Evolutionary conservation across 108 stramenopile genomes (phyloP), one percentile per base, ranked within the genome.

Genomic region (Skeletonema grethae): DNA sequence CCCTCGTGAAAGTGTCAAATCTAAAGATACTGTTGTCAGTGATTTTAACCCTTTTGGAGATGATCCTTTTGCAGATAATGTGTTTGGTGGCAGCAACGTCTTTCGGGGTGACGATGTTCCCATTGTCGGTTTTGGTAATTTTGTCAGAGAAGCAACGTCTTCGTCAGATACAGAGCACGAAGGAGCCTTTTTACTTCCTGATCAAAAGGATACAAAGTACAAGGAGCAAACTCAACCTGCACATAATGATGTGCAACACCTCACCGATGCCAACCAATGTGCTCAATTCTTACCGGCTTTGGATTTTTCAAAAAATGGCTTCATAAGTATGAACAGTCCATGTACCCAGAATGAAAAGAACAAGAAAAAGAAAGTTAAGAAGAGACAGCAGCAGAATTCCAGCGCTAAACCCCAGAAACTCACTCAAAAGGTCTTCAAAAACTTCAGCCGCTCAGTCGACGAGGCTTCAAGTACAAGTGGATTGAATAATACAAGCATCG

Each of bases 211-310:
- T 65, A 32, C 28, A 35, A 64, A 38, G 69, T 58, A 28, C 62
- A 31, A 35, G 50, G 18, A 29, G 38, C 34, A 63, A 12, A 36
- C 63, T 50, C 5, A 28, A 58, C 2, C 38, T 59, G 13, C 11
- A 35, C 0, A 30, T 39, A 41, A 43, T n/a, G 63, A 63, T 7
- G 16, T 34, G 20, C 58, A 70, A 29, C 63, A 69, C 22, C 11
- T 63, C 10, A 34, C 39, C 7, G 60, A 62, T 41, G 71, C 64
- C 38, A 63, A 73, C 38, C 50, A 57, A 53, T 79, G 77, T 60
- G 66, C 60, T 18, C 77, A 79, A 32, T 79, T 79, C 43, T 34
- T 79, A 24, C 77, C 77, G 66, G 70, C 77, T 5, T 57, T 71
- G 58, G 67, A 48, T 20, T 72, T 72, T 39, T 79, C 77, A 66